Evolutionary conservation across 805 yeast species (phyloP), one percentile per base, ranked within the genome.

Genomic region (Yarrowia phangngaensis): DNA sequence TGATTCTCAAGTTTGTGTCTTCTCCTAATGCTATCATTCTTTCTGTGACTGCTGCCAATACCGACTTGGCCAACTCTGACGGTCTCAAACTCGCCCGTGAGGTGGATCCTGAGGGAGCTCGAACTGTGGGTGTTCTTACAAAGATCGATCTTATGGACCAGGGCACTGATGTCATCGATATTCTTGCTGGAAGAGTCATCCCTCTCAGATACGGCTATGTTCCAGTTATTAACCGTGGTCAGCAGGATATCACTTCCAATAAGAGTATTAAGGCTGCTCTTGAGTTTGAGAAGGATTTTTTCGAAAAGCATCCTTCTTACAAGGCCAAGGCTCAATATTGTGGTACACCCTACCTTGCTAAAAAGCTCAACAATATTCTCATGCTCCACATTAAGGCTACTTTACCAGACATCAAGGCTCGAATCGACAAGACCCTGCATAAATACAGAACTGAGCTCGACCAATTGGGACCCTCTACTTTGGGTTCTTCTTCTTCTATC

Each of bases 271-370:
- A 89, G 64, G 82, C 80, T 29, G 97, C 98, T 1, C 72, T 92
- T 56, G 73, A 75, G 31, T 86, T 84, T 63, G 98, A 92, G 70
- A 75, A 74, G 52, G 66, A 71, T 23, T 92, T 79, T 60, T 92
- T 92, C 61, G 96, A 86, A 66, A 74, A 75, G 57, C 98, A 92
- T 66, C 81, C 95, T 6, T 79, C 95, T 16, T 92, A 92, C 68
- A 77, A 87, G 58, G 82, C 92, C 23, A 92, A 90, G 64, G 90
- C 97, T 6, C 94, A 86, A 61, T 90, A 80, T 70, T 92, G 98
- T 68, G 98, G 98, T 66, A 92, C 98, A n/a, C 97, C 97, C 30
- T 92, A 83, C 66, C 73, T 92, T 63, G 96, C 97, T 46, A 84
- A 87, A 64, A 86, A 88, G 67, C 76, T 92, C 62, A 92, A 86